Percentiles rank a stretch among this genome's conserved stretches.
Conservation (phyloP, 1,284 basidiomycete genomes). For the Clitocybe nebularis region DNA sequence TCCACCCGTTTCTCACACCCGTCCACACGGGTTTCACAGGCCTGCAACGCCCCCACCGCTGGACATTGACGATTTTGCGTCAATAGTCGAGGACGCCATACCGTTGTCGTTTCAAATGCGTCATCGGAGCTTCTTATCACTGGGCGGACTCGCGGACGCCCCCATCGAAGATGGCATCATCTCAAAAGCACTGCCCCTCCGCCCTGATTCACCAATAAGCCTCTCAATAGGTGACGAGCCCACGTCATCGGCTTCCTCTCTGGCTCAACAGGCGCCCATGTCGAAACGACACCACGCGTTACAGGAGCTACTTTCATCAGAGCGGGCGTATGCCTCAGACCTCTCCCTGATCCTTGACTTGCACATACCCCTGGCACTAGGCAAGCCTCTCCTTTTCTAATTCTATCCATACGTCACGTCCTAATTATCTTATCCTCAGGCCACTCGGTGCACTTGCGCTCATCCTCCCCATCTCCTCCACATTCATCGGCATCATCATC, state of each 20-base stretch:
- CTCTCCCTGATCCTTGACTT: constrained; percentile 82
- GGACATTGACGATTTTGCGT: constrained; percentile 25
- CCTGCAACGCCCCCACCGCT: constrained; percentile 22
- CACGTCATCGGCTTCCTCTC: constrained; percentile 15
- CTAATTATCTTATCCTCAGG: constrained; percentile 32
- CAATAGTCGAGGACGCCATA: constrained; percentile 20
- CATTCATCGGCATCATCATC: constrained; percentile 40
- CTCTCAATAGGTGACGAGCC: constrained; percentile 19
- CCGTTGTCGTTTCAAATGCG: constrained; percentile 22
- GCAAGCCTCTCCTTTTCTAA: constrained; percentile 33
- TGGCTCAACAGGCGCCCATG: constrained; percentile 21
- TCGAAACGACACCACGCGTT: constrained; percentile 83
- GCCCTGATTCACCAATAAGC: constrained; percentile 22
- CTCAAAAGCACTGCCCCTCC: constrained; percentile 19
- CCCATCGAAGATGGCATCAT: constrained; percentile 13
- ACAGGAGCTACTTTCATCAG: constrained; percentile 79
- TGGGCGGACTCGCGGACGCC: constrained; percentile 15
- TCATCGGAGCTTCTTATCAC: constrained; percentile 21
- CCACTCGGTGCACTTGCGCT: constrained; percentile 38
- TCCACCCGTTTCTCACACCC: constrained; percentile 1
- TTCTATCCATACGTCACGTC: constrained; percentile 1
- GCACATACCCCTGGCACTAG: constrained; percentile 75
- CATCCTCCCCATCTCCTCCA: constrained; percentile 29
- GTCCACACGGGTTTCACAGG: constrained; percentile 15
- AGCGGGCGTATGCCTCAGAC: constrained; percentile 86